Evolutionary conservation across 129 eudicot species (phyloP).

Genomic region (Helianthus tuberosus): DNA sequence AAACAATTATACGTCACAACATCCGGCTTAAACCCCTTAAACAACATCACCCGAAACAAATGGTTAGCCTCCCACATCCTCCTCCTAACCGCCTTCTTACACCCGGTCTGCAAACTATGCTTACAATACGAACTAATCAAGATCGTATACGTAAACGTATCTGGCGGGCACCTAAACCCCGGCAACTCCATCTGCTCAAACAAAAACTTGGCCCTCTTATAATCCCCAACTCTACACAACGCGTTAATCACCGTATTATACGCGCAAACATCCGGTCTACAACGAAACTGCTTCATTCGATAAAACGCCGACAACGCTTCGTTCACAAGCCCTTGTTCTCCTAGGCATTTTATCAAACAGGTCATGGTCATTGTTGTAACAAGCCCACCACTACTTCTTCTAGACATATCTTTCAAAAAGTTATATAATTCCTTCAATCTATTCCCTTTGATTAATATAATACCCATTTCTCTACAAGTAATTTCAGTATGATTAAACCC

Average conservation of each 20-base stretch:
- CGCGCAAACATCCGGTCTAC: slow-evolving; percentile 80
- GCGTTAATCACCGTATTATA: slow-evolving; percentile 70
- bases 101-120: slow-evolving; percentile 64
- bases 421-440: slow-evolving; percentile 58
- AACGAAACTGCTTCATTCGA: slow-evolving; percentile 83
- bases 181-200: slow-evolving; percentile 92
- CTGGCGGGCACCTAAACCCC: slow-evolving; percentile 84
- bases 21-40: slow-evolving; percentile 89
- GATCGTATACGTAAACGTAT: slow-evolving; percentile 75
- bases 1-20: slow-evolving; percentile 89
- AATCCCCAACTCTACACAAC: slow-evolving; percentile 81
- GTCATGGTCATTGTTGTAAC: slow-evolving; percentile 72
- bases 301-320: slow-evolving; percentile 73
- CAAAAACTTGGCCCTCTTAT: slow-evolving; percentile 75
- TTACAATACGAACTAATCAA: slow-evolving; percentile 83
- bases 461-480: slow-evolving; percentile 82
- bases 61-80: slow-evolving; percentile 96
- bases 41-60: slow-evolving; percentile 78
- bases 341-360: slow-evolving; percentile 83
- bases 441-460: slow-evolving; percentile 66
- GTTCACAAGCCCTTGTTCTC: slow-evolving; percentile 76
- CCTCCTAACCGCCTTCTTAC: slow-evolving; percentile 79
- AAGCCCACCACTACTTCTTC: slow-evolving; percentile 41
- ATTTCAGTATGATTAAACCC: slow-evolving; percentile 68
- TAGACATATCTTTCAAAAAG: slow-evolving; percentile 74